Evolutionary conservation across 2,329 filamentous ascomycete genomes (phyloP).

Genomic region (Cladosporium colombiae): DNA sequence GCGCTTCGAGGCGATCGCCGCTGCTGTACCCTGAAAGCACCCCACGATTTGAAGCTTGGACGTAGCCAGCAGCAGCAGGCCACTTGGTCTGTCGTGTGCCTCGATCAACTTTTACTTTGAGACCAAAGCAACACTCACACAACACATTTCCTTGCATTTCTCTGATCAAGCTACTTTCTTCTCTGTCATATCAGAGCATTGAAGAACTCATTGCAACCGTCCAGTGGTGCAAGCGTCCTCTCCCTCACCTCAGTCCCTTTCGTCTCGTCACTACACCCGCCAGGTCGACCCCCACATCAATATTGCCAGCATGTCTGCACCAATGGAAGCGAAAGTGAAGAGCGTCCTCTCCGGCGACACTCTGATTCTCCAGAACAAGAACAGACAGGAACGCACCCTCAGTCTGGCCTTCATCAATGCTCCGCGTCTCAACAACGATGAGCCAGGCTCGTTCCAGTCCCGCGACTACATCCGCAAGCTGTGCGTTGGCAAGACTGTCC

Average conservation of each 20-base stretch:
- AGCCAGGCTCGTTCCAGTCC: constrained; percentile 87
- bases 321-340: constrained; percentile 77
- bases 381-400: constrained; percentile 78
- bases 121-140: constrained; percentile 2
- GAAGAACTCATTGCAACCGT: not conserved
- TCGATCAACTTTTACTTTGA: not conserved
- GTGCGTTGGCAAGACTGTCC: constrained; percentile 80
- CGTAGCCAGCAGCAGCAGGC: not conserved
- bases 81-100: constrained; percentile 5
- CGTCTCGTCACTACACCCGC: not conserved
- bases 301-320: constrained; percentile 12
- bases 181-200: constrained; percentile 8
- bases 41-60: not conserved
- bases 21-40: not conserved
- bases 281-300: constrained; percentile 12
- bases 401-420: constrained; percentile 91
- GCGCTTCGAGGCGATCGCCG: not conserved
- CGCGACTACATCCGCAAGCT: constrained; percentile 87
- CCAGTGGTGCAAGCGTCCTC: not conserved
- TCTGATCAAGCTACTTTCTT: not conserved
- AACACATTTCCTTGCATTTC: constrained; percentile 6
- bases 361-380: constrained; percentile 79
- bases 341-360: constrained; percentile 93
- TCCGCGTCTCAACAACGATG: constrained; percentile 58
- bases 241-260: not conserved